A percentile compares a stretch with the other conserved stretches of the same genome.
Conservation (phyloP, 257 asterid species). For the Nicotiana knightiana region DNA sequence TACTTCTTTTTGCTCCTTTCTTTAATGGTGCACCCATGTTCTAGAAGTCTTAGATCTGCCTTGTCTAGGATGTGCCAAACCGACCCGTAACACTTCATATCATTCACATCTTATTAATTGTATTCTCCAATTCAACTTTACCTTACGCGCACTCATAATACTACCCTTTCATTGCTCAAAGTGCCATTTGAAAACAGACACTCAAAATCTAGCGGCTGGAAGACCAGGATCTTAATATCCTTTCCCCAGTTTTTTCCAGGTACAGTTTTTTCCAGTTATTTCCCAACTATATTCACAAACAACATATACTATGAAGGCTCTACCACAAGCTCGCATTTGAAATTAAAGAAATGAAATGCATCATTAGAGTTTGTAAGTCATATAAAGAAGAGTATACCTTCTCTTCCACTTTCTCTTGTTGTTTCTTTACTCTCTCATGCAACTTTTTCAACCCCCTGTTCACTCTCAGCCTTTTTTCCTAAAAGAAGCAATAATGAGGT, state of each 20-base stretch:
- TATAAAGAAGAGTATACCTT: conserved; percentile 29
- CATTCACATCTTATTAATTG: not conserved
- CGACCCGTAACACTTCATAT: not conserved
- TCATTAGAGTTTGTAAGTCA: not conserved
- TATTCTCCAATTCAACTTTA: not conserved
- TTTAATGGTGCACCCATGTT: too few species aligned
- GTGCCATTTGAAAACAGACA: not conserved
- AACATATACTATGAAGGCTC: not conserved
- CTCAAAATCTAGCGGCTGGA: not conserved
- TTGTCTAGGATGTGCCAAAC: not conserved
- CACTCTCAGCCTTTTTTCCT: conserved; percentile 63
- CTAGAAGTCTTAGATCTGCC: too few species aligned
- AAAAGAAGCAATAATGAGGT: conserved; percentile 11
- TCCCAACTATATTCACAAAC: not conserved
- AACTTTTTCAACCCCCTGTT: conserved; percentile 42
- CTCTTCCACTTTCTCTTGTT: conserved; percentile 62
- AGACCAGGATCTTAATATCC: not conserved
- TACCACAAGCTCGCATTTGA: not conserved
- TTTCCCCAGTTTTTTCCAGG: not conserved
- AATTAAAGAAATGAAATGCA: not conserved
- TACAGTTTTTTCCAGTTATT: not conserved
- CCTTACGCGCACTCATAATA: not conserved
- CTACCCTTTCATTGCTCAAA: not conserved
- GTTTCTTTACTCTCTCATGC: conserved; percentile 59
- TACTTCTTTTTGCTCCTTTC: too few species aligned